Evolutionary conservation across 306 rosid species (phyloP).

Genomic region (Biancaea sappan): DNA sequence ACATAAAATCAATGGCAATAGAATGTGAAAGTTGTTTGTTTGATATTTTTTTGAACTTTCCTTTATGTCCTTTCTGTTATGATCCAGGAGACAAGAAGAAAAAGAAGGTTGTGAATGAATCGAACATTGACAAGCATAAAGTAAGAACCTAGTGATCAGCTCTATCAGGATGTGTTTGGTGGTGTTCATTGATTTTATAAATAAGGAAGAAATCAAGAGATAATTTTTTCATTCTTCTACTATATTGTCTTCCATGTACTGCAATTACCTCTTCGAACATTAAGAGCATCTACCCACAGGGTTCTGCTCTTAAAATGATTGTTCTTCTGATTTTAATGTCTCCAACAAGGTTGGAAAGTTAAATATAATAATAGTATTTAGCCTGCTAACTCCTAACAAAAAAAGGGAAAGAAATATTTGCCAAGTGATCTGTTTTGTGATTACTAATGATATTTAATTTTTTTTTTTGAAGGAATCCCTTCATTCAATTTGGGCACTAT

Average conservation of each 20-base stretch:
- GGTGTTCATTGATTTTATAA: background rate
- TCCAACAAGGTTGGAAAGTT: background rate
- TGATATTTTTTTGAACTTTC: conserved; percentile 16
- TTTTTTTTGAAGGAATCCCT: conserved; percentile 50
- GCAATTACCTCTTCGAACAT: background rate
- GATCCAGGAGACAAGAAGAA: conserved; percentile 48
- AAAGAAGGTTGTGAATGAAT: conserved; percentile 35
- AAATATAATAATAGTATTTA: background rate
- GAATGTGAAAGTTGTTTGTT: background rate
- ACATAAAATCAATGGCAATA: background rate
- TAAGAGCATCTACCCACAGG: background rate
- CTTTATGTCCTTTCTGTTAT: conserved; percentile 17
- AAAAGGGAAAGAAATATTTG: background rate
- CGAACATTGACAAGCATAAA: conserved; percentile 35
- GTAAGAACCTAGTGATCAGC: conserved; percentile 43
- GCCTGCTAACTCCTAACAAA: background rate
- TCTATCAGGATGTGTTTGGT: background rate
- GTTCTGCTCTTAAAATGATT: conserved; percentile 10
- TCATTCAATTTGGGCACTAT: conserved; percentile 57
- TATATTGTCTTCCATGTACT: background rate
- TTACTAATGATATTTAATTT: conserved; percentile 38
- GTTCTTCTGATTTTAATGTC: background rate
- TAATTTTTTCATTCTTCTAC: conserved; percentile 19
- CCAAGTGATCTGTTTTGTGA: conserved; percentile 14
- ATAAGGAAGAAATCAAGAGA: background rate